Conservation (phyloP, 2,329 filamentous ascomycete species). For the Monilinia fructigena region DNA sequence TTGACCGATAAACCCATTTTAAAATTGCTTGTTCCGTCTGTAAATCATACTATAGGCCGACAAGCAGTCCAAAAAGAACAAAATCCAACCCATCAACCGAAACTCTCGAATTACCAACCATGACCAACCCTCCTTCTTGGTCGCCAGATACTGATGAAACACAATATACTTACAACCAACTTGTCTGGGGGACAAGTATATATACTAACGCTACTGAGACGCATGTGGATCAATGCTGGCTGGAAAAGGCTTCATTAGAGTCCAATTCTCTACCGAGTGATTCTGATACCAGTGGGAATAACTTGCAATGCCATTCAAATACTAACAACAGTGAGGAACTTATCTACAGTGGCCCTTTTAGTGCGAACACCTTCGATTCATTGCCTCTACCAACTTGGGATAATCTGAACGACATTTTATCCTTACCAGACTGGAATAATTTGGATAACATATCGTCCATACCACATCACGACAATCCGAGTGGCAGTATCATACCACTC, state of each 20-base stretch:
- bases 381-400: not conserved
- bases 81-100: slow-evolving; percentile 5
- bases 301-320: not conserved
- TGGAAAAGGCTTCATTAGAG: not conserved
- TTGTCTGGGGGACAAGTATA: not conserved
- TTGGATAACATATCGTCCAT: not conserved
- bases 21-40: slow-evolving; percentile 6
- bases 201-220: not conserved
- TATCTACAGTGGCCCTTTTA: not conserved
- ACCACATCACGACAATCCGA: not conserved
- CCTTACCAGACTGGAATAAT: not conserved
- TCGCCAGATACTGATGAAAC: not conserved
- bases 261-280: not conserved
- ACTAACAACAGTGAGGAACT: not conserved
- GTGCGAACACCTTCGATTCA: not conserved
- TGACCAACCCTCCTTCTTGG: not conserved
- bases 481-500: not conserved
- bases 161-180: not conserved
- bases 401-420: not conserved
- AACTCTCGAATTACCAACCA: slow-evolving; percentile 2
- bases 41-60: not conserved
- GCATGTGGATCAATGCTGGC: not conserved
- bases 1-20: slow-evolving; percentile 9
- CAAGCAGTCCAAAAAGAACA: slow-evolving; percentile 11
- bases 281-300: not conserved